Evolutionary conservation across 768 basidiomycete species (phyloP).

Genomic region (Infundibulicybe gibba): DNA sequence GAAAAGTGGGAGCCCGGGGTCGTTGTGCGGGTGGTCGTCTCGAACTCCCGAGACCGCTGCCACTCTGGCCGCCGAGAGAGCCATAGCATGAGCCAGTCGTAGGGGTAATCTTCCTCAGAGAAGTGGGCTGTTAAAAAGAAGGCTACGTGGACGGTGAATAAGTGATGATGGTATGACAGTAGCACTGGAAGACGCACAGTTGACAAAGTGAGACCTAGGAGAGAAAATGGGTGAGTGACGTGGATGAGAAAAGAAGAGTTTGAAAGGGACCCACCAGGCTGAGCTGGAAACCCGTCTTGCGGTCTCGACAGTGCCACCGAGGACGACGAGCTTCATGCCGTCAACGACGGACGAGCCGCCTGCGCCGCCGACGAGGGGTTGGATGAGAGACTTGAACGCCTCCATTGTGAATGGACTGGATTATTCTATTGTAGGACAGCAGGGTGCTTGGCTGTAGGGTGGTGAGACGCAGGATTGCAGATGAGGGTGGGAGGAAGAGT

Average conservation of each 20-base stretch:
- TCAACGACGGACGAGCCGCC: constrained; percentile 80
- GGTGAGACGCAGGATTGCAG: too few relatives aligned
- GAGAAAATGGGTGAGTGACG: constrained; percentile 4
- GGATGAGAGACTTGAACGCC: constrained; percentile 75
- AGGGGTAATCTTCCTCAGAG: constrained; percentile 86
- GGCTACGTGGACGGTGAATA: constrained; percentile 47
- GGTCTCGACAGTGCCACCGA: constrained; percentile 86
- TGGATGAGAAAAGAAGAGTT: constrained; percentile 3
- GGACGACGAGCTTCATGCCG: constrained; percentile 86
- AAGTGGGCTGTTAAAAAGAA: constrained; percentile 91
- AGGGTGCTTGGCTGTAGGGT: too few relatives aligned
- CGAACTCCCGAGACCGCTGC: constrained; percentile 87
- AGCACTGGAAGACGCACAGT: constrained; percentile 50
- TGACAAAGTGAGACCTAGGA: constrained; percentile 77
- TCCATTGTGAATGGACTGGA: constrained; percentile 45
- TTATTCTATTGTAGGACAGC: too few relatives aligned
- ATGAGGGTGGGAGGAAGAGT: too few relatives aligned
- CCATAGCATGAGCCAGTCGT: constrained; percentile 92
- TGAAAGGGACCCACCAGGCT: constrained; percentile 61
- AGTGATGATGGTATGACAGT: neutral
- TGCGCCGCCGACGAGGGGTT: constrained; percentile 74
- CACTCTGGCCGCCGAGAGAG: constrained; percentile 80
- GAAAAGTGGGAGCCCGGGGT: constrained; percentile 53
- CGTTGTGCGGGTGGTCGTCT: constrained; percentile 77
- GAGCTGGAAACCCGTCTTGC: constrained; percentile 79